These are phyloP conservation scores for Mortierella claussenii DNA, from an alignment of 192 early-diverging fungal genomes.

Conservation along the genomic window DNA sequence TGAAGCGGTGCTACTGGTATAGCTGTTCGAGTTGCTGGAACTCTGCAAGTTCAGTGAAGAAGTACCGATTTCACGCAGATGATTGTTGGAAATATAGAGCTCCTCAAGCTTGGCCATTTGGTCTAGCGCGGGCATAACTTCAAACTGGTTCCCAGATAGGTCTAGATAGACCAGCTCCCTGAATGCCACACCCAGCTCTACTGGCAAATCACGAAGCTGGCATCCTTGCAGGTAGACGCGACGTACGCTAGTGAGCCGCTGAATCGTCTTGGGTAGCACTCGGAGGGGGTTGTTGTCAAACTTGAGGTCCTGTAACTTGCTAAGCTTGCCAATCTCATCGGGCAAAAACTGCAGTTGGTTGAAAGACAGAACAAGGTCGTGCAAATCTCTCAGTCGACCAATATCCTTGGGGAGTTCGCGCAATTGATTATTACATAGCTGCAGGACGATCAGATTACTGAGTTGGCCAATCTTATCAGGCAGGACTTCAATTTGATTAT, in stretches of 20 bases:
- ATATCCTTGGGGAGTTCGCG: constrained; percentile 53
- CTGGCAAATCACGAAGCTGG: constrained; percentile 47
- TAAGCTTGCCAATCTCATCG: constrained; percentile 55
- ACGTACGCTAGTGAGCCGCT: constrained; percentile 30
- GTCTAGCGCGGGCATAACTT: constrained; percentile 50
- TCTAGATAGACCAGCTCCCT: constrained; percentile 46
- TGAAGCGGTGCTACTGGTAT: constrained; percentile 8
- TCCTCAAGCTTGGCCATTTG: constrained; percentile 52
- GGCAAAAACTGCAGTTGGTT: constrained; percentile 59
- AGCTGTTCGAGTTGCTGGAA: constrained; percentile 14
- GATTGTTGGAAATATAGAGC: constrained; percentile 55
- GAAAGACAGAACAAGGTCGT: constrained; percentile 63
- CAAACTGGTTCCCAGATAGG: constrained; percentile 54
- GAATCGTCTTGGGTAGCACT: constrained; percentile 43
- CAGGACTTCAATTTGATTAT: constrained; percentile 59
- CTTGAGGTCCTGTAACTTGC: constrained; percentile 54
- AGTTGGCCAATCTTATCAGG: constrained; percentile 60
- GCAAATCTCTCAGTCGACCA: constrained; percentile 52
- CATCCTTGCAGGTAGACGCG: constrained; percentile 56
- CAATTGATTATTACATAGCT: constrained; percentile 61
- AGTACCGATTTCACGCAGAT: constrained; percentile 46
- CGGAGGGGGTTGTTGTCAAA: constrained; percentile 56
- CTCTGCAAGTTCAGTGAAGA: constrained; percentile 37
- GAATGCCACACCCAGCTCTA: constrained; percentile 53
- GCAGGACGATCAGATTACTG: constrained; percentile 56